Evolutionary conservation across 768 basidiomycete genomes (phyloP).

Genomic region (Russula brevipes): DNA sequence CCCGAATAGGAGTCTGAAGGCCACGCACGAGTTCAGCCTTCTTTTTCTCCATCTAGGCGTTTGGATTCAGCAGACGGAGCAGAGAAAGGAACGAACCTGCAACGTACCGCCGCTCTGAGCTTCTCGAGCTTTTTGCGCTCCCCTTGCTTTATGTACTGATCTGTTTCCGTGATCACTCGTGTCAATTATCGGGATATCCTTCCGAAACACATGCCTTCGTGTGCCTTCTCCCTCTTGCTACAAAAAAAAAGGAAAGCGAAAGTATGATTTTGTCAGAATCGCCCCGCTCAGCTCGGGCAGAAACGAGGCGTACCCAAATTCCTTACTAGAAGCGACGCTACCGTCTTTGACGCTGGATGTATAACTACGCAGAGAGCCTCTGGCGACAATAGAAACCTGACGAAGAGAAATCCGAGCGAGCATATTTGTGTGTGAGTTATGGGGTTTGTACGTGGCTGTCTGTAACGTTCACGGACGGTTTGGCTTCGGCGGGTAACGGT

Average conservation of each 20-base stretch:
- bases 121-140: constrained; percentile 56
- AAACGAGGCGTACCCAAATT: constrained; percentile 48
- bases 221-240: constrained; percentile 71
- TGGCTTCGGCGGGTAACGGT: too few species aligned
- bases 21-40: constrained; percentile 32
- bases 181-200: not conserved
- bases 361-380: constrained; percentile 32
- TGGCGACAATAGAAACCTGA: constrained; percentile 37
- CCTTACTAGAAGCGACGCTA: constrained; percentile 55
- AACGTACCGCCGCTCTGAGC: constrained; percentile 49
- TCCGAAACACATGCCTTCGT: constrained; percentile 45
- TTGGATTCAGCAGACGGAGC: not conserved
- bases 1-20: not conserved
- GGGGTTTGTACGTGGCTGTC: constrained; percentile 19
- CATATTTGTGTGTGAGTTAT: constrained; percentile 32
- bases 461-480: too few species aligned
- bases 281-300: constrained; percentile 16
- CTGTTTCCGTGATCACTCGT: constrained; percentile 34
- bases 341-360: constrained; percentile 46
- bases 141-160: constrained; percentile 57
- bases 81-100: not conserved
- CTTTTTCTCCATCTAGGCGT: constrained; percentile 31
- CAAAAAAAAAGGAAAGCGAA: not conserved
- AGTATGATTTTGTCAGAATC: not conserved
- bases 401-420: constrained; percentile 40